Conservation (phyloP, 1,139 yeast genomes). For the Suhomyces terraborum region DNA sequence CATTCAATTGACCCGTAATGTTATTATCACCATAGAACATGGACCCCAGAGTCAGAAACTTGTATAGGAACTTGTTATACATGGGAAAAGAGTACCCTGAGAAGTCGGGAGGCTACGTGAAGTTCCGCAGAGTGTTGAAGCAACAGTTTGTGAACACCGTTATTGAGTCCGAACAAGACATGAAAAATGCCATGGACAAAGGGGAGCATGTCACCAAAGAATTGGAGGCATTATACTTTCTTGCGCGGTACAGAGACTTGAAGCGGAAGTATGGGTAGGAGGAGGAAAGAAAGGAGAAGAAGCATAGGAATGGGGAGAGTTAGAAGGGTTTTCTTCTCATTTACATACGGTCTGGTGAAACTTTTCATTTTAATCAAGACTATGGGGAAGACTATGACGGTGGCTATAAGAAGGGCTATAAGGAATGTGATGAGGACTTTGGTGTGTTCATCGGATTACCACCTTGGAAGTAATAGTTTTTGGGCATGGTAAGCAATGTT, state of each 20-base stretch:
- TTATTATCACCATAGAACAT: slow-evolving; percentile 23
- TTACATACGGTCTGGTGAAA: too few species aligned
- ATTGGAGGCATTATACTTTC: slow-evolving; percentile 35
- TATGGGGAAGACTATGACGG: too few species aligned
- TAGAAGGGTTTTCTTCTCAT: too few species aligned
- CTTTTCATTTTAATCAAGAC: too few species aligned
- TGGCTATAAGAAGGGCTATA: too few species aligned
- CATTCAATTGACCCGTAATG: too few species aligned
- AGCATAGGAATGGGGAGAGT: too few species aligned
- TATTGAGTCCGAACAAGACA: slow-evolving; percentile 19
- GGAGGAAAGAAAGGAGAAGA: neutral
- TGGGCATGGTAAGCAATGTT: too few species aligned
- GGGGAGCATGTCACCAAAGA: slow-evolving; percentile 39
- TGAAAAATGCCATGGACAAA: slow-evolving; percentile 29
- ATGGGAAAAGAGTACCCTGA: slow-evolving; percentile 42
- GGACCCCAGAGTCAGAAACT: slow-evolving; percentile 35
- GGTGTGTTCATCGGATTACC: too few species aligned
- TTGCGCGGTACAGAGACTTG: slow-evolving; percentile 35
- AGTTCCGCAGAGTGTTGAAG: slow-evolving; percentile 26
- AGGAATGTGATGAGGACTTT: too few species aligned
- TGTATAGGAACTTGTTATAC: slow-evolving; percentile 35
- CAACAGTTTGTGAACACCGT: slow-evolving; percentile 22
- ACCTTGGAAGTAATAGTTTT: too few species aligned
- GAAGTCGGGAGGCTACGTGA: slow-evolving; percentile 32
- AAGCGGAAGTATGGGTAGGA: slow-evolving; percentile 30